Conservation (phyloP, 768 basidiomycete genomes). For the Wakefieldia striispora region DNA sequence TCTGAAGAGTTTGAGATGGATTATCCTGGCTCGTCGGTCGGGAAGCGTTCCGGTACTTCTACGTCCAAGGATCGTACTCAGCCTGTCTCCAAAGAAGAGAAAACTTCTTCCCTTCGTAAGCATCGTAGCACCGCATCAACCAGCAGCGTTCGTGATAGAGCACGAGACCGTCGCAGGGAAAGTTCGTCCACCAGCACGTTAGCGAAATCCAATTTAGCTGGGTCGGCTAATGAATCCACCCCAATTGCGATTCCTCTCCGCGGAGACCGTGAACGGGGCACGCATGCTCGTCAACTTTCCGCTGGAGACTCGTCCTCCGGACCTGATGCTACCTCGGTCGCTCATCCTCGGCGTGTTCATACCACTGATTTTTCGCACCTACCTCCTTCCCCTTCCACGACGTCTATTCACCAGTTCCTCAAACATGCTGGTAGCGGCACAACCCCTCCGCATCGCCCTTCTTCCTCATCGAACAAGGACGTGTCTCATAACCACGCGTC, state of each 20-base stretch:
- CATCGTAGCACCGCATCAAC: constrained; percentile 69
- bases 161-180: constrained; percentile 55
- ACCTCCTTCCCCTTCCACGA: constrained; percentile 88
- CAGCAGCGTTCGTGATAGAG: constrained; percentile 39
- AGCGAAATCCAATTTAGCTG: constrained; percentile 26
- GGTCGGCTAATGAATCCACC: constrained; percentile 15
- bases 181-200: constrained; percentile 42
- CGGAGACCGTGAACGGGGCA: constrained; percentile 32
- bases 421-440: constrained; percentile 48
- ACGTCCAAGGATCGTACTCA: constrained; percentile 26
- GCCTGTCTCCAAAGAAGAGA: constrained; percentile 46
- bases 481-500: constrained; percentile 41
- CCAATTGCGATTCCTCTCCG: constrained; percentile 24
- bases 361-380: constrained; percentile 84
- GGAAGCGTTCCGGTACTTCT: constrained; percentile 44
- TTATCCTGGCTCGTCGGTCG: constrained; percentile 57
- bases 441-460: constrained; percentile 33
- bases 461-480: constrained; percentile 41
- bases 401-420: constrained; percentile 82
- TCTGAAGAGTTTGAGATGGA: constrained; percentile 85
- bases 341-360: constrained; percentile 57
- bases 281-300: constrained; percentile 66
- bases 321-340: constrained; percentile 42
- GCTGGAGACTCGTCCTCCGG: constrained; percentile 66
- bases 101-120: constrained; percentile 48